These are phyloP conservation scores for Nemania serpens DNA, from an alignment of 2,329 filamentous ascomycete species.

Conservation along the genomic window DNA sequence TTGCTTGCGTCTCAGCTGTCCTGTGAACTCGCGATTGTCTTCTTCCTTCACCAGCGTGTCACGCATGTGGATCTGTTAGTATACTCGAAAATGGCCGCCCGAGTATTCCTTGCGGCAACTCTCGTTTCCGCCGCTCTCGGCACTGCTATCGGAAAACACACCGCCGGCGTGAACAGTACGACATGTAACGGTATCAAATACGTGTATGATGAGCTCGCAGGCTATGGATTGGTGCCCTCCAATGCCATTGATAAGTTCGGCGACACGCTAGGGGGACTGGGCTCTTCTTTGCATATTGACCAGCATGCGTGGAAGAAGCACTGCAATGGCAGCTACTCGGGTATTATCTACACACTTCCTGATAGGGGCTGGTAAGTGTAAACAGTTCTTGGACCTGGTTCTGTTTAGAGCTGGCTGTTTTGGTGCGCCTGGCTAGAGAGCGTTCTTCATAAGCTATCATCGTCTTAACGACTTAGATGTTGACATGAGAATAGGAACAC, in stretches of 20 bases:
- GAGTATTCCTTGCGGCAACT: slow-evolving; percentile 11
- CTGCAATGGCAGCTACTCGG: slow-evolving; percentile 59
- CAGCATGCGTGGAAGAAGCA: slow-evolving; percentile 59
- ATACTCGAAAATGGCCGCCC: slow-evolving; percentile 6
- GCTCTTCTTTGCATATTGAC: slow-evolving; percentile 65
- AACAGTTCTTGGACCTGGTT: neutral
- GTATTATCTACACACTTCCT: slow-evolving; percentile 65
- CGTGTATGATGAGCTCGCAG: slow-evolving; percentile 68
- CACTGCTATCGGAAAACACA: slow-evolving; percentile 9
- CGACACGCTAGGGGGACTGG: slow-evolving; percentile 71
- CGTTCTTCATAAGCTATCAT: neutral
- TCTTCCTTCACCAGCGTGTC: neutral
- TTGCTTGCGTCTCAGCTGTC: neutral
- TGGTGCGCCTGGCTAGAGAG: neutral
- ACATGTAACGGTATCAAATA: slow-evolving; percentile 65
- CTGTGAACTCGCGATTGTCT: neutral
- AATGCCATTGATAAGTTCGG: slow-evolving; percentile 68
- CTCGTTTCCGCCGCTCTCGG: slow-evolving; percentile 18
- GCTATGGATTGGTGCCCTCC: slow-evolving; percentile 65
- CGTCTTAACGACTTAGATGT: neutral
- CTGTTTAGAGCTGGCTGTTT: neutral
- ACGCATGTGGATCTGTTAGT: neutral
- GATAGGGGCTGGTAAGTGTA: slow-evolving; percentile 66
- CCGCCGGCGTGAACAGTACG: slow-evolving; percentile 35
- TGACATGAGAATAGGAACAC: slow-evolving; percentile 58